These are phyloP conservation scores for Pythium diclinum DNA, from an alignment of 352 stramenopile genomes.

Conservation along the genomic window DNA sequence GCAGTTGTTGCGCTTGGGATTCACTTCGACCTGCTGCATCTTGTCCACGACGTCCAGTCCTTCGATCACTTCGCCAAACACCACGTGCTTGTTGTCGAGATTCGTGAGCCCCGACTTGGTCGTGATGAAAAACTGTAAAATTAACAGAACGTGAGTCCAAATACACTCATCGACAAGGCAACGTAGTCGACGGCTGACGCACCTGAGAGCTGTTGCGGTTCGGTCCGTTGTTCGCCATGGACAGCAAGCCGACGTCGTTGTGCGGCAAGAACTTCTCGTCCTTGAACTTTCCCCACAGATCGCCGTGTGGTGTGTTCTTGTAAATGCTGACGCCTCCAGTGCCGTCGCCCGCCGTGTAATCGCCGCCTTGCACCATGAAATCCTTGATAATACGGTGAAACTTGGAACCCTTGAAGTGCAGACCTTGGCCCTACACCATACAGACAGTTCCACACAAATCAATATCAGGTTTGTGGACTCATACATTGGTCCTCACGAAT, in stretches of 20 bases:
- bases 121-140: slow-evolving; percentile 74
- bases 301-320: slow-evolving; percentile 48
- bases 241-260: slow-evolving; percentile 71
- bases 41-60: slow-evolving; percentile 66
- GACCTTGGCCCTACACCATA: slow-evolving; percentile 23
- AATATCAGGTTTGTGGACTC: slow-evolving; percentile 3
- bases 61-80: slow-evolving; percentile 94
- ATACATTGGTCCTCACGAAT: slow-evolving; percentile 33
- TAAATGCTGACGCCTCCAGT: slow-evolving; percentile 83
- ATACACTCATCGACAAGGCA: slow-evolving; percentile 5
- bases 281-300: slow-evolving; percentile 83
- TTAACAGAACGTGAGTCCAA: neutral
- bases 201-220: slow-evolving; percentile 77
- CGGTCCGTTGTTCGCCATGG: slow-evolving; percentile 79
- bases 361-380: slow-evolving; percentile 88
- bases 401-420: slow-evolving; percentile 86
- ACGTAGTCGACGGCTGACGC: slow-evolving; percentile 5
- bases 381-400: slow-evolving; percentile 93
- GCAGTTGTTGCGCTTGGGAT: slow-evolving; percentile 40
- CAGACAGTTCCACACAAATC: no score
- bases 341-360: slow-evolving; percentile 67
- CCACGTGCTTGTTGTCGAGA: slow-evolving; percentile 93
- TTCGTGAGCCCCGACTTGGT: slow-evolving; percentile 60
- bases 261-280: slow-evolving; percentile 77
- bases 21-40: slow-evolving; percentile 66